These are phyloP conservation scores for Penicillium glabrum DNA, from an alignment of 2,329 filamentous ascomycete species.

Conservation along the genomic window DNA sequence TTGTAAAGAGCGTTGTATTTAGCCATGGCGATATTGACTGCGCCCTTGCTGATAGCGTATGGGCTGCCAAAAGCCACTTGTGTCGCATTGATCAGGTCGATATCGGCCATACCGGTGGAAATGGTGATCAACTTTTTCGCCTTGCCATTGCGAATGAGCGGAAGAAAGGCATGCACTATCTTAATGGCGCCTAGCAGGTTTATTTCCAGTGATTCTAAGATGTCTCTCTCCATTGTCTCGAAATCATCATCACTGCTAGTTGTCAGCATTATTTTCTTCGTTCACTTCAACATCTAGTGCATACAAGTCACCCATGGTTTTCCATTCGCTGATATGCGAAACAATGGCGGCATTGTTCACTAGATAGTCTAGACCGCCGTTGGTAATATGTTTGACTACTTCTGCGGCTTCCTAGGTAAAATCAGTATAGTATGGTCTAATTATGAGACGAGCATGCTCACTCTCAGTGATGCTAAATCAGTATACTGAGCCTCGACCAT, in stretches of 20 bases:
- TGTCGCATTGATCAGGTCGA: slow-evolving; percentile 41
- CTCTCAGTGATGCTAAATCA: slow-evolving; percentile 4
- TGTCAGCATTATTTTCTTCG: background rate
- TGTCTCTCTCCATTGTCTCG: slow-evolving; percentile 36
- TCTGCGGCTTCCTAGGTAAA: slow-evolving; percentile 9
- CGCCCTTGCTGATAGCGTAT: slow-evolving; percentile 55
- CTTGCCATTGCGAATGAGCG: slow-evolving; percentile 52
- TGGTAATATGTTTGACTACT: slow-evolving; percentile 20
- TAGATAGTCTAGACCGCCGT: slow-evolving; percentile 49
- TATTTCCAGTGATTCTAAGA: slow-evolving; percentile 38
- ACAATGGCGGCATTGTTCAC: slow-evolving; percentile 52
- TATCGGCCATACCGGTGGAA: slow-evolving; percentile 50
- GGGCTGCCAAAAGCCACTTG: slow-evolving; percentile 36
- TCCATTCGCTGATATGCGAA: slow-evolving; percentile 8
- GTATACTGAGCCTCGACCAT: slow-evolving; percentile 8
- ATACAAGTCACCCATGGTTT: background rate
- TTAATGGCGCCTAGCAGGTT: slow-evolving; percentile 57
- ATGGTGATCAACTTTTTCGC: slow-evolving; percentile 58
- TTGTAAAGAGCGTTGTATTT: slow-evolving; percentile 55
- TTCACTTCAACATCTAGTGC: background rate
- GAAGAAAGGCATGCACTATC: slow-evolving; percentile 54
- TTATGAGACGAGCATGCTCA: background rate
- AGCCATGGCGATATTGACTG: slow-evolving; percentile 52
- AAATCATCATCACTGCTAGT: background rate
- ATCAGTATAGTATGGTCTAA: background rate